phyloP scores from a whole-genome alignment of 768 basidiomycete genomes.

The Tulasnella sp. region DNA sequence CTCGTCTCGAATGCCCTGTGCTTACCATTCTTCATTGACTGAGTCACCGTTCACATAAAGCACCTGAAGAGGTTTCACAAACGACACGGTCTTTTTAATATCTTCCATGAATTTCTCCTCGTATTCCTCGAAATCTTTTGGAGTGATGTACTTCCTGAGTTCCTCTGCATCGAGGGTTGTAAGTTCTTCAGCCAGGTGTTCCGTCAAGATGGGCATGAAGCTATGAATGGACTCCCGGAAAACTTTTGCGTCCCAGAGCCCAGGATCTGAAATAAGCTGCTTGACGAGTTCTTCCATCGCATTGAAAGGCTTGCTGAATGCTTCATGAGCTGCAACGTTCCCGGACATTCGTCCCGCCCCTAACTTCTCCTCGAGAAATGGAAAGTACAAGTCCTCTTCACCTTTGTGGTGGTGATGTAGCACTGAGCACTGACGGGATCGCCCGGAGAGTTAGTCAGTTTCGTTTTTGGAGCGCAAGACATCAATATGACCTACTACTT shows the following conservation, averaged over 20 bases:
- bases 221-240: neutral
- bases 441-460: neutral
- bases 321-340: conserved; percentile 10
- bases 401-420: neutral
- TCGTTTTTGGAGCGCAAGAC: neutral
- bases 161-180: neutral
- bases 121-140: neutral
- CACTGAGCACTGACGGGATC: neutral
- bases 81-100: neutral
- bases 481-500: neutral
- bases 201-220: neutral
- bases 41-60: conserved; percentile 4
- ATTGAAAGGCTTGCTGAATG: neutral
- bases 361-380: neutral
- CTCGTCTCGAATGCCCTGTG: too few species aligned
- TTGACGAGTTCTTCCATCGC: neutral
- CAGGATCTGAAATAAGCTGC: neutral
- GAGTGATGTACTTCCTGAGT: neutral
- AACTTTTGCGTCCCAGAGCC: neutral
- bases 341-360: neutral
- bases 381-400: conserved; percentile 5
- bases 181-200: conserved; percentile 14
- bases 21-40: neutral
- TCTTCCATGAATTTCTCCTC: neutral
- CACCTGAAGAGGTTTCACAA: neutral